Conservation (phyloP, 192 early-diverging fungal genomes). For the Coemansia sp. region DNA sequence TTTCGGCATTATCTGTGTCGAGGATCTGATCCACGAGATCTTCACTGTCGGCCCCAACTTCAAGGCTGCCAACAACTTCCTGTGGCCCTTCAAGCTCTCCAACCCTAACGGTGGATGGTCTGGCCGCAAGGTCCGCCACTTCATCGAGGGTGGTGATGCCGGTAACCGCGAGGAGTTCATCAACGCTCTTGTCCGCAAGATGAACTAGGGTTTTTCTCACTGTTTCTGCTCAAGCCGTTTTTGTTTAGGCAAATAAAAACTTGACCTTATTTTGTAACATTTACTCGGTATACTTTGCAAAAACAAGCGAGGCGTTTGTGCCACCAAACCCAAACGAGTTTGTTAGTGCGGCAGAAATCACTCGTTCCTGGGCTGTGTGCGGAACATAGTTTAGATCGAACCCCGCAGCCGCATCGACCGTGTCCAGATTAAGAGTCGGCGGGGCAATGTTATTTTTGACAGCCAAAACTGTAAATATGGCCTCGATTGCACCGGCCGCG, state of each 20-base stretch:
- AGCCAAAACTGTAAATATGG: slow-evolving; percentile 82
- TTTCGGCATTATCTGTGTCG: slow-evolving; percentile 94
- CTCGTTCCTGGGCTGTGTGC: slow-evolving; percentile 59
- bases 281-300: slow-evolving; percentile 36
- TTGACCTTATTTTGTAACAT: not conserved
- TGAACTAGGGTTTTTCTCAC: slow-evolving; percentile 74
- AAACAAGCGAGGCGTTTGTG: slow-evolving; percentile 70
- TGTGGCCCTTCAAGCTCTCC: slow-evolving; percentile 99
- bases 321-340: slow-evolving; percentile 95
- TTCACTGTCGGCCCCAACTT: slow-evolving; percentile 97
- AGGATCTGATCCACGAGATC: slow-evolving; percentile 99
- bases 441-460: slow-evolving; percentile 70
- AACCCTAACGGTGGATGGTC: slow-evolving; percentile 96
- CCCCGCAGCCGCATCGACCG: slow-evolving; percentile 47
- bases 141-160: slow-evolving; percentile 95
- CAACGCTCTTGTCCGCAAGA: slow-evolving; percentile 93
- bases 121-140: slow-evolving; percentile 92
- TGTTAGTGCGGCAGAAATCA: slow-evolving; percentile 67
- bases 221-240: slow-evolving; percentile 1
- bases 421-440: slow-evolving; percentile 78
- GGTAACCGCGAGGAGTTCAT: slow-evolving; percentile 97
- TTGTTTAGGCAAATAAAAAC: slow-evolving; percentile 2
- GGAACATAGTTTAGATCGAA: slow-evolving; percentile 86
- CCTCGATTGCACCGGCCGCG: slow-evolving; percentile 91
- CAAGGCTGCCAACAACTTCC: slow-evolving; percentile 96